Evolutionary conservation across 1,284 basidiomycete genomes (phyloP).

Genomic region (Ganoderma leucocontextum): DNA sequence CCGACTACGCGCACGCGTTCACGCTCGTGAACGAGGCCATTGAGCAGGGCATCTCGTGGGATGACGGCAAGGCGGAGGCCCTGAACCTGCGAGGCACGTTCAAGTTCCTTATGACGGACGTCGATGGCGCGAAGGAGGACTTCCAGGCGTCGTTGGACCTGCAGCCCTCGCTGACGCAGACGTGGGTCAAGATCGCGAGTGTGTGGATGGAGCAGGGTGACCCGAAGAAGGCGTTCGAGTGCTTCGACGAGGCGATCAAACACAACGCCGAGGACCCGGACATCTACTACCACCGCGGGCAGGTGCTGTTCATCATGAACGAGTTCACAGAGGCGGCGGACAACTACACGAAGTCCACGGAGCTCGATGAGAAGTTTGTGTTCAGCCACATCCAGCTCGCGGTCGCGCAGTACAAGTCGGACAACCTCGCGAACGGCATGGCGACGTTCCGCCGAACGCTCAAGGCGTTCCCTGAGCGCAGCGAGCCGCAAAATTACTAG

Average conservation of each 20-base stretch:
- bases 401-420: conserved; percentile 96
- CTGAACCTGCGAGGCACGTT: conserved; percentile 96
- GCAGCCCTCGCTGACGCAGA: conserved; percentile 84
- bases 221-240: conserved; percentile 83
- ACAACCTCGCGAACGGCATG: conserved; percentile 83
- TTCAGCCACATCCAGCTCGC: conserved; percentile 98
- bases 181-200: conserved; percentile 96
- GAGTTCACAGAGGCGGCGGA: conserved; percentile 88
- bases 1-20: conserved; percentile 89
- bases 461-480: conserved; percentile 82
- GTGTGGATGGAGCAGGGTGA: conserved; percentile 97
- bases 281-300: conserved; percentile 99
- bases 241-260: conserved; percentile 91
- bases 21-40: conserved; percentile 87
- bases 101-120: conserved; percentile 94
- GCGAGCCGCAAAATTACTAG: conserved; percentile 94
- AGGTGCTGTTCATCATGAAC: conserved; percentile 97
- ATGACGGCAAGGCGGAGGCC: conserved; percentile 84
- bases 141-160: conserved; percentile 83
- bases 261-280: conserved; percentile 90
- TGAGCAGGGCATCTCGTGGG: conserved; percentile 87
- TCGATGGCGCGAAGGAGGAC: conserved; percentile 87
- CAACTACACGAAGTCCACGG: conserved; percentile 91
- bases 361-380: conserved; percentile 86
- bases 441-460: conserved; percentile 88